phyloP scores from a whole-genome alignment of 83 land plant genomes.

The Larix sibirica region DNA sequence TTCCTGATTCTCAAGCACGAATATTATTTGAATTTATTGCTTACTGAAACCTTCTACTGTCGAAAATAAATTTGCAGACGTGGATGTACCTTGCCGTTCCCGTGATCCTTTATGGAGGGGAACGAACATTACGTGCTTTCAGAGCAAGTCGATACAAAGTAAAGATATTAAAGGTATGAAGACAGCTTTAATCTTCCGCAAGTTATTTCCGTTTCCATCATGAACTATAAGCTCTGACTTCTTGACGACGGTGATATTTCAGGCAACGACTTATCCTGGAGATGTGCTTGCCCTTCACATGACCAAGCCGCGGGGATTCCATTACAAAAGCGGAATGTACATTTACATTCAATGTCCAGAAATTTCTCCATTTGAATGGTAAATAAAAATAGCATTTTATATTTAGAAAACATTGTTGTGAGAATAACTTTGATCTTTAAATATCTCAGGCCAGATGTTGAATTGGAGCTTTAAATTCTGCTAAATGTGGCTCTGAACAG shows the following conservation, averaged over 20 bases:
- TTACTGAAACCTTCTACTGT: no score
- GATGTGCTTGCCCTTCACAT: constrained; percentile 43
- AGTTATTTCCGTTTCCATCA: no score
- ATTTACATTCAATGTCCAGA: constrained; percentile 51
- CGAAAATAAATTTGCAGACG: constrained; percentile 43
- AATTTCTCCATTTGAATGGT: constrained; percentile 66
- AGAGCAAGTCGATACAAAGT: constrained; percentile 60
- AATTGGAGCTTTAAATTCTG: no score
- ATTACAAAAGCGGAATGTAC: constrained; percentile 64
- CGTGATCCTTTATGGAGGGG: constrained; percentile 56
- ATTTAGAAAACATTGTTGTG: no score
- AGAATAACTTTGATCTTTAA: no score
- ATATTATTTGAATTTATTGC: background rate
- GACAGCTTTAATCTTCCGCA: background rate
- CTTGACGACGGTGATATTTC: background rate
- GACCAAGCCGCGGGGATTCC: constrained; percentile 45
- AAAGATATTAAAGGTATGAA: constrained; percentile 58
- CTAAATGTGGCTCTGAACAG: no score
- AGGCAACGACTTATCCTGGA: constrained; percentile 55
- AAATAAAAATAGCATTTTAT: background rate
- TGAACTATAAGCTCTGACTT: no score
- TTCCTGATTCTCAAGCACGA: background rate
- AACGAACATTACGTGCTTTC: constrained; percentile 51
- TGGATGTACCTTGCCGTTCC: constrained; percentile 89
- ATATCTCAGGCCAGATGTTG: no score